Base-by-base conservation (phyloP, 1,284 basidiomycete genomes). In the Farysia itapuensis region DNA sequence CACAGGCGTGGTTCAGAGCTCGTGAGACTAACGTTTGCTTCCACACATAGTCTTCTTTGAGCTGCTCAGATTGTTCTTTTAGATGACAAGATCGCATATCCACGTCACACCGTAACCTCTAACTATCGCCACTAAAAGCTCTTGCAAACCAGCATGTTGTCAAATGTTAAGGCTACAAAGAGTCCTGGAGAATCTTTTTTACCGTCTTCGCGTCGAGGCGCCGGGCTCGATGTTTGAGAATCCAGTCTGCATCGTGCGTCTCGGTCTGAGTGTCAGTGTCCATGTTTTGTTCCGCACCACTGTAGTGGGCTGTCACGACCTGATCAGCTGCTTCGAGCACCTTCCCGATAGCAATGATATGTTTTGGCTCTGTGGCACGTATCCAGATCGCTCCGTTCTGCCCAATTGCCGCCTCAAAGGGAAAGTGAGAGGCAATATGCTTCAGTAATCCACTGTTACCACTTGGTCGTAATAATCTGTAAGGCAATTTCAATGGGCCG, bases 361-460 rank as follows among this genome's bases (percentile, higher is more conserved):
- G 70, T 32, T 37, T 46, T 2, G 52, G 19, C 9, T 50, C 28
- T 3, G 46, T 39, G 5, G 71, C 61, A 9, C 65, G 43, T 2
- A 66, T 36, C 74, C 74, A 76, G 7, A 76, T 46, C 4, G 50
- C 45, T 6, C 74, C 74, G 28, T 76, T 76, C 16, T 42, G 35
- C 1, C 74, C 74, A 8, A 75, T 42, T 5, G 74, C 74, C 1
- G 71, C 64, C 37, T 76, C 74, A 23, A 76, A 74, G 4, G 74
- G 51, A 34, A 75, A 75, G 35, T 67, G 60, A 9, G 32, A 13
- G 6, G 73, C 63, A 6, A 75, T 29, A 9, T 39, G 26, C 20
- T 47, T 50, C 3, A 75, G 43, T 19, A 74, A 43, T 6, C 36
- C 39, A 39, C n/a, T n/a, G n/a, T n/a, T n/a, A n/a, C n/a, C n/a